phyloP scores from a whole-genome alignment of 1,139 yeast species.

The Eremothecium sinecaudum region DNA sequence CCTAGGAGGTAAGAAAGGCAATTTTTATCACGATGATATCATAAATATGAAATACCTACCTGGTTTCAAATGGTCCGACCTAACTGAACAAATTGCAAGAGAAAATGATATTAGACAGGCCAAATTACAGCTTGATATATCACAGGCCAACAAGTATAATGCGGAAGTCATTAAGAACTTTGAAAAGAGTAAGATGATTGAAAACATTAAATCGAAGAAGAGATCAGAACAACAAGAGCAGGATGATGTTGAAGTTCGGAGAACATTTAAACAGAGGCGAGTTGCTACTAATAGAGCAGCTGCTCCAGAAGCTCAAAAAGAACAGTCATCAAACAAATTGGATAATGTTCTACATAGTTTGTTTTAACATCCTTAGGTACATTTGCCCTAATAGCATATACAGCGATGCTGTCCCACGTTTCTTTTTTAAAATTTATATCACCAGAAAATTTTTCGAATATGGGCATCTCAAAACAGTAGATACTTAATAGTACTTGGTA shows the following conservation, averaged over 20 bases:
- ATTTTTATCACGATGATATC: slow-evolving; percentile 91
- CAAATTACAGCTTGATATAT: slow-evolving; percentile 74
- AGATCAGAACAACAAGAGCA: slow-evolving; percentile 21
- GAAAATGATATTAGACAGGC: slow-evolving; percentile 87
- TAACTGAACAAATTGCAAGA: slow-evolving; percentile 86
- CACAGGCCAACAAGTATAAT: slow-evolving; percentile 81
- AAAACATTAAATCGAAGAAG: slow-evolving; percentile 44
- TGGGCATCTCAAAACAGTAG: background rate
- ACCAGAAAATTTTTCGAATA: no score
- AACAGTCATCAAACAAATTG: slow-evolving; percentile 36
- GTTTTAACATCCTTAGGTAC: slow-evolving; percentile 20
- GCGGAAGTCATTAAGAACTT: slow-evolving; percentile 76
- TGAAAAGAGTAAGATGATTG: slow-evolving; percentile 75
- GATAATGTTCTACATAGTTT: slow-evolving; percentile 37
- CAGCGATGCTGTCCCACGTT: slow-evolving; percentile 2
- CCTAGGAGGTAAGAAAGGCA: slow-evolving; percentile 85
- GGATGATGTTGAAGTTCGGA: slow-evolving; percentile 23
- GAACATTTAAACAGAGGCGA: slow-evolving; percentile 54
- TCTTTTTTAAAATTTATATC: no score
- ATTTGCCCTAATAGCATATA: slow-evolving; percentile 3
- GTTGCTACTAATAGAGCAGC: slow-evolving; percentile 58
- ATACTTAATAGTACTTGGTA: background rate
- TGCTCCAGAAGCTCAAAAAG: slow-evolving; percentile 44
- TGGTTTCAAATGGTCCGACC: slow-evolving; percentile 90
- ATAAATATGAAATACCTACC: slow-evolving; percentile 81